Conservation (phyloP, 345 rosid genomes). For the Hibiscus mutabilis region DNA sequence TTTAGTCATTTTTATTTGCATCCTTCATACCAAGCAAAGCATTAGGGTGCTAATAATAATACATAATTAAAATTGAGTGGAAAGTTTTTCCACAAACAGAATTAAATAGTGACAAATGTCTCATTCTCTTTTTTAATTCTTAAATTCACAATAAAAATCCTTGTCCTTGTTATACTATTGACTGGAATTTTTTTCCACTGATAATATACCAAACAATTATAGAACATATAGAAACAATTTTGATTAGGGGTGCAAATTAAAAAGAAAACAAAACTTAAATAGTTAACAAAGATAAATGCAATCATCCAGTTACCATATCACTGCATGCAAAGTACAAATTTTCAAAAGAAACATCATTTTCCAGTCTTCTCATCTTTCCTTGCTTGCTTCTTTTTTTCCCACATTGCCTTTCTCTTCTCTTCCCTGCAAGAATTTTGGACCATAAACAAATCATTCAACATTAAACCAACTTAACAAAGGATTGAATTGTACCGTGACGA, state of each 20-base stretch:
- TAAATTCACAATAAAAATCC: no score
- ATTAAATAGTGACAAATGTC: no score
- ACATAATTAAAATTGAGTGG: no score
- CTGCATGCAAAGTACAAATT: background rate
- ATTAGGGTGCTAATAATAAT: no score
- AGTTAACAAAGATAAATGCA: background rate
- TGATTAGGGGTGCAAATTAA: background rate
- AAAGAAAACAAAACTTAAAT: background rate
- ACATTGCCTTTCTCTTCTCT: conserved; percentile 59
- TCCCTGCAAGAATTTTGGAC: conserved; percentile 40
- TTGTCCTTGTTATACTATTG: background rate
- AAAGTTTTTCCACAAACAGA: no score
- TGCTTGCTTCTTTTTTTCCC: conserved; percentile 27
- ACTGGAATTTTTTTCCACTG: no score
- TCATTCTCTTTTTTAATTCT: no score
- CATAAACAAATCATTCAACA: background rate
- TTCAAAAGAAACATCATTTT: background rate
- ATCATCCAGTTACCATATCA: background rate
- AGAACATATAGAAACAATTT: no score
- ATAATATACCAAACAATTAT: background rate
- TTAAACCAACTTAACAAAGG: background rate
- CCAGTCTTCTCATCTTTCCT: conserved; percentile 5
- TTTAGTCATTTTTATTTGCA: no score
- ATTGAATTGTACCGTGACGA: background rate
- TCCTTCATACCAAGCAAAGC: no score